These are phyloP conservation scores for Brassica napus DNA, from an alignment of 345 rosid genomes.

Conservation along the genomic window DNA sequence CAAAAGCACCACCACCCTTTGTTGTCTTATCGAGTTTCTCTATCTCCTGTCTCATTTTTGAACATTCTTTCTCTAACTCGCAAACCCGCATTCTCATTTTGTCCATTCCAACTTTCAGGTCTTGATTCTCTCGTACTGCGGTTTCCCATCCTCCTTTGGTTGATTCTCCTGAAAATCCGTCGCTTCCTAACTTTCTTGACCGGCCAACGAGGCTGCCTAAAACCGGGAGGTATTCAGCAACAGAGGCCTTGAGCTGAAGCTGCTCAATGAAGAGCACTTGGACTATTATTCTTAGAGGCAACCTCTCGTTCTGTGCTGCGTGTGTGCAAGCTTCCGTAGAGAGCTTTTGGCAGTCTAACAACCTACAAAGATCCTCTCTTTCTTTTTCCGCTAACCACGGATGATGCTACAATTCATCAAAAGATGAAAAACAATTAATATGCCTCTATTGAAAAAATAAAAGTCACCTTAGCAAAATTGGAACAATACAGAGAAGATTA, in stretches of 20 bases:
- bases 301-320: conserved; percentile 95
- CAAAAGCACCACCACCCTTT: conserved; percentile 23
- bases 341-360: conserved; percentile 95
- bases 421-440: not conserved
- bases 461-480: too few species aligned
- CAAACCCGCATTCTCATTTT: conserved; percentile 88
- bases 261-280: conserved; percentile 99
- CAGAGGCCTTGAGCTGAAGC: conserved; percentile 95
- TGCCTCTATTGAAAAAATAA: not conserved
- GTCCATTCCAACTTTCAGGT: conserved; percentile 94
- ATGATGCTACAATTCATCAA: conserved; percentile 54
- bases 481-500: too few species aligned
- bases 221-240: conserved; percentile 63
- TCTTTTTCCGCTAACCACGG: conserved; percentile 53
- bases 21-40: conserved; percentile 62
- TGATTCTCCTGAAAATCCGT: conserved; percentile 64
- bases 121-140: conserved; percentile 94
- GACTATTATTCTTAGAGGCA: conserved; percentile 74
- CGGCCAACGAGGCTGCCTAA: conserved; percentile 77
- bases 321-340: conserved; percentile 97
- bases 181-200: conserved; percentile 81
- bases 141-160: conserved; percentile 69
- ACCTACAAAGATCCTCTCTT: conserved; percentile 84
- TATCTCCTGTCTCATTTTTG: conserved; percentile 87
- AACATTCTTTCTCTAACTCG: conserved; percentile 85